A percentile compares a stretch with the other conserved stretches of the same genome.
Conservation (phyloP, 2,329 filamentous ascomycete species). For the Incumbomyces delicatus region DNA sequence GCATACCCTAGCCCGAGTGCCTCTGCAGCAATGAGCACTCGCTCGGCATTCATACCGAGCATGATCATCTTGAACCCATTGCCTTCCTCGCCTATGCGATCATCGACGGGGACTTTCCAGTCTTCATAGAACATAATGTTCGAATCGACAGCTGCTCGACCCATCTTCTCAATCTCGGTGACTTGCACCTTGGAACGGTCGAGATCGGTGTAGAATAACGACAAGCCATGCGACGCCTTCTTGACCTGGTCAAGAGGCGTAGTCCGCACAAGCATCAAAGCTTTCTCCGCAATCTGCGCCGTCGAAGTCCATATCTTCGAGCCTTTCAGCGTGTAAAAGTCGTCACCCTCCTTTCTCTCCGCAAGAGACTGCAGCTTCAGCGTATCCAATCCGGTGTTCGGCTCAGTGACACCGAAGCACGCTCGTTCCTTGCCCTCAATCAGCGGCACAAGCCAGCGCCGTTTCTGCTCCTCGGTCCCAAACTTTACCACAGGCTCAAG, state of each 20-base stretch:
- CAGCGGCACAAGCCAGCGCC: conserved; percentile 30
- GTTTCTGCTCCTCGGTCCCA: conserved; percentile 34
- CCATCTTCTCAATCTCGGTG: conserved; percentile 39
- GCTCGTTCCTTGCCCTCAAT: conserved; percentile 33
- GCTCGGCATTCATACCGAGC: conserved; percentile 32
- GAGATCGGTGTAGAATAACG: conserved; percentile 38
- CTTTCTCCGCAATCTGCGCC: conserved; percentile 36
- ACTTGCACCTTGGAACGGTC: conserved; percentile 29
- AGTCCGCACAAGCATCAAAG: conserved; percentile 34
- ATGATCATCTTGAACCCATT: conserved; percentile 38
- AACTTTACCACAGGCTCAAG: conserved; percentile 38
- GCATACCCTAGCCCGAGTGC: conserved; percentile 38
- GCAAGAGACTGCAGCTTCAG: conserved; percentile 32
- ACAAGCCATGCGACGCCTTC: conserved; percentile 34
- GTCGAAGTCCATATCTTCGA: conserved; percentile 39
- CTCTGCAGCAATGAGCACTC: conserved; percentile 29
- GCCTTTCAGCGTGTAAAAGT: conserved; percentile 29
- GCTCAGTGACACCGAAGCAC: conserved; percentile 36
- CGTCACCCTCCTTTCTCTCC: conserved; percentile 21
- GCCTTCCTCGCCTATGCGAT: conserved; percentile 34
- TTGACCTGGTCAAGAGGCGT: conserved; percentile 33
- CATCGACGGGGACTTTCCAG: conserved; percentile 31
- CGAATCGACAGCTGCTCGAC: conserved; percentile 35
- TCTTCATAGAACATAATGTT: conserved; percentile 37
- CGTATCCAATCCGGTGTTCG: conserved; percentile 36